phyloP scores from a whole-genome alignment of 1,284 basidiomycete genomes.

The Pterulicium gracile region DNA sequence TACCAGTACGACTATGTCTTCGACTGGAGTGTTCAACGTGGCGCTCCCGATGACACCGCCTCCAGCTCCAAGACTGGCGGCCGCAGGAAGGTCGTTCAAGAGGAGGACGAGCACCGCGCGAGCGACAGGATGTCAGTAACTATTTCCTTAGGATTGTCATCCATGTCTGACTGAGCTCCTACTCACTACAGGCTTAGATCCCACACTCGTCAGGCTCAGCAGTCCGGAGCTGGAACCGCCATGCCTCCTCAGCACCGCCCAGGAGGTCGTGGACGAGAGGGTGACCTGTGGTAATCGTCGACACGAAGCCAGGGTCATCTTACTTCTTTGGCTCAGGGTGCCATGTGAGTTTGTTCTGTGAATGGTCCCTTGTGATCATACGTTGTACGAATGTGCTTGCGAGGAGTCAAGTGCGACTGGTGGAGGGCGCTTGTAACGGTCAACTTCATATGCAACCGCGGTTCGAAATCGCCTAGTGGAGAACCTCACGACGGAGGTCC shows the following conservation, averaged over 20 bases:
- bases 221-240: neutral
- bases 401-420: too few species aligned
- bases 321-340: too few species aligned
- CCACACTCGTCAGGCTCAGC: slow-evolving; percentile 69
- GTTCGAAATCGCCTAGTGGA: too few species aligned
- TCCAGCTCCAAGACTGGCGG: slow-evolving; percentile 49
- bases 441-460: too few species aligned
- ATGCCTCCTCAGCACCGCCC: slow-evolving; percentile 43
- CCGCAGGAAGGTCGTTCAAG: slow-evolving; percentile 67
- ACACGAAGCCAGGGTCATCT: too few species aligned
- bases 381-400: too few species aligned
- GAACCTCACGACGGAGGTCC: too few species aligned
- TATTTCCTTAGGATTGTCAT: slow-evolving; percentile 10
- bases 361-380: too few species aligned
- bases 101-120: slow-evolving; percentile 67
- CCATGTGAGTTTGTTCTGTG: too few species aligned
- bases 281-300: slow-evolving; percentile 67
- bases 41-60: slow-evolving; percentile 53
- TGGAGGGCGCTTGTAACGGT: too few species aligned
- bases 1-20: slow-evolving; percentile 98
- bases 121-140: slow-evolving; percentile 69
- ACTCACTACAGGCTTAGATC: slow-evolving; percentile 69
- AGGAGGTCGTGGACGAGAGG: slow-evolving; percentile 47
- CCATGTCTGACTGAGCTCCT: slow-evolving; percentile 15
- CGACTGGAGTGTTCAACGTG: slow-evolving; percentile 90